These are phyloP conservation scores for Ploettnerulaceae sp. DNA, from an alignment of 2,329 filamentous ascomycete genomes.

Conservation along the genomic window DNA sequence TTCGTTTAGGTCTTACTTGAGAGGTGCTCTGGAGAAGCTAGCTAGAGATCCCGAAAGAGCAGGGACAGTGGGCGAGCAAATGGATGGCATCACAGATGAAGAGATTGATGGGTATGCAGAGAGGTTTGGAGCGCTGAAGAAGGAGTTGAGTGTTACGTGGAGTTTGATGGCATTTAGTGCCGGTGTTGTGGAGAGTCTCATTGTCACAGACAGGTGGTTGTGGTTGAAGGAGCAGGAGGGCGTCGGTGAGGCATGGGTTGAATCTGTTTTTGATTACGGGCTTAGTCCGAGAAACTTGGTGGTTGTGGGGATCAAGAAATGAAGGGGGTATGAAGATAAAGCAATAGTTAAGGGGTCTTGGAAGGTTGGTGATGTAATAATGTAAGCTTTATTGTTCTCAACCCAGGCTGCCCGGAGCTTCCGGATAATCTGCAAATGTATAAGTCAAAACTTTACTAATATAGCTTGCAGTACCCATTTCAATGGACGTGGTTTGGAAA, in stretches of 20 bases:
- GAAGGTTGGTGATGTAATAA: background rate
- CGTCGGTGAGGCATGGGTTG: conserved; percentile 78
- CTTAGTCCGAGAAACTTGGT: conserved; percentile 87
- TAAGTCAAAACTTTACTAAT: too few species aligned
- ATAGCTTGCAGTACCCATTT: too few species aligned
- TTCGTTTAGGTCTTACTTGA: conserved; percentile 71
- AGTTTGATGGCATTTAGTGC: conserved; percentile 95
- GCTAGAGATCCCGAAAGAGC: conserved; percentile 54
- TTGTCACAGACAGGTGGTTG: conserved; percentile 85
- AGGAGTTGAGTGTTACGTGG: conserved; percentile 85
- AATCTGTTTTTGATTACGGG: conserved; percentile 84
- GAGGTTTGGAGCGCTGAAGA: conserved; percentile 60
- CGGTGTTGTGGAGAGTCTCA: conserved; percentile 79
- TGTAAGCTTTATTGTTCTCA: background rate
- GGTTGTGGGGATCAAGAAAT: conserved; percentile 77
- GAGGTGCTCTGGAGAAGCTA: conserved; percentile 75
- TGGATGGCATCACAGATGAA: conserved; percentile 66
- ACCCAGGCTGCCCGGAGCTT: too few species aligned
- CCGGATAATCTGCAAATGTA: too few species aligned
- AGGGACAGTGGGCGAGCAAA: conserved; percentile 57
- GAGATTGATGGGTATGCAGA: conserved; percentile 68
- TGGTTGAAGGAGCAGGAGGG: conserved; percentile 77
- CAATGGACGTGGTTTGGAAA: too few species aligned
- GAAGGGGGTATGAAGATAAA: background rate
- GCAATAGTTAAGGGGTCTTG: background rate